Evolutionary conservation across 768 basidiomycete species (phyloP), one percentile per base, ranked within the genome.

Genomic region (Boletus fagicola): DNA sequence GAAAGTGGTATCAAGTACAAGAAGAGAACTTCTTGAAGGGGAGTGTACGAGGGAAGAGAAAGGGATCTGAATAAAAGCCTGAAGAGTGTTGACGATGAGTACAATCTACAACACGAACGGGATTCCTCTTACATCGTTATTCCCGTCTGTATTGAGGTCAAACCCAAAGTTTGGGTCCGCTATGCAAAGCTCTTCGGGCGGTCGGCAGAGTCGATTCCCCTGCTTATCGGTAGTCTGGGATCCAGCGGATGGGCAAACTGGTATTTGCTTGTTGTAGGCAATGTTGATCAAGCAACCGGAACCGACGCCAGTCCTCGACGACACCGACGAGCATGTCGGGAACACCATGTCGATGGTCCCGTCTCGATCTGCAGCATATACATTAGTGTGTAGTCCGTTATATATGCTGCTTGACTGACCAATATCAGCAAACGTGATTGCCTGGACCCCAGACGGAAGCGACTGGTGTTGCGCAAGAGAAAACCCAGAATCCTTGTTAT

Each of bases 261-360:
- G 84, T 28, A 94, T 82, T 69, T 99, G 97, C 60, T 87, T 80
- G 71, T 98, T 99, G 75, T 92, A 98, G 5, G 87, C 95, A 54
- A 98, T 88, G 67, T 95, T 96, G 72, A 99, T 82, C 49, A 76
- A 77, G 69, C 97, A 98, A 40, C 83, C 80, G 2, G 76, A 75
- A 12, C 94, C 94, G 0, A 90, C 73, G 3, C 94, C 94, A 0
- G 80, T 84, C 1, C 80, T 76, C 1, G 77, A 69, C 0, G 89
- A 87, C n/a, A 91, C 83, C 3, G 79, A 81, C 0, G 77, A 73
- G 68, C 97, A 99, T 0, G 90, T 90, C 0, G 92, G 82, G 67
- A 98, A 93, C 45, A 99, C 79, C 81, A 98, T 85, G 70, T 98
- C 97, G 33, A 98, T 90, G 1, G 96, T 95, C 1, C 97, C 97